Evolutionary conservation across 805 yeast genomes (phyloP).

Genomic region (Nadsonia fulvescens): DNA sequence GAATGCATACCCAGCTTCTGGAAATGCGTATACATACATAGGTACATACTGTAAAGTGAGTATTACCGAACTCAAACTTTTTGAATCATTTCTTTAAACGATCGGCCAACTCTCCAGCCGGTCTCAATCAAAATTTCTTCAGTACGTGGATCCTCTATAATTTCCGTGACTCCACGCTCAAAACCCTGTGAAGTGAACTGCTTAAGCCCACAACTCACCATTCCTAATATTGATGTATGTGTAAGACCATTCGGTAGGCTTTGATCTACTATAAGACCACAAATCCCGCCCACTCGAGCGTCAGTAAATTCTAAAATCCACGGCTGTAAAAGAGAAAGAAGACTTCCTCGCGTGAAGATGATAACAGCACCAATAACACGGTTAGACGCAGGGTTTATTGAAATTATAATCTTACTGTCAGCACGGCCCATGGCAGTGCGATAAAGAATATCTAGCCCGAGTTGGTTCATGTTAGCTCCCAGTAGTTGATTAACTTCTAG

Average conservation of each 20-base stretch:
- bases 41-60: too few relatives aligned
- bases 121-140: too few relatives aligned
- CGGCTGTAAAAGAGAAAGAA: conserved; percentile 31
- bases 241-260: conserved; percentile 28
- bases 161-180: conserved; percentile 16
- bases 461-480: too few relatives aligned
- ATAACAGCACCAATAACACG: conserved; percentile 29
- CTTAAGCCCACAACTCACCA: conserved; percentile 37
- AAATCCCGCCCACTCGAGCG: conserved; percentile 29
- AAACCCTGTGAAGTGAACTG: conserved; percentile 22
- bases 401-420: conserved; percentile 31
- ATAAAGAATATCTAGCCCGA: too few relatives aligned
- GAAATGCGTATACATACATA: too few relatives aligned
- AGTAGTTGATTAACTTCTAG: too few relatives aligned
- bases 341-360: conserved; percentile 25
- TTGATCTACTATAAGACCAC: conserved; percentile 38
- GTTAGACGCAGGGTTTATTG: conserved; percentile 34
- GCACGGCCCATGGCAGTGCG: too few relatives aligned
- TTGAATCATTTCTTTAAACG: too few relatives aligned
- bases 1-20: too few relatives aligned
- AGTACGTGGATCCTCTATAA: too few relatives aligned
- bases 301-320: conserved; percentile 26
- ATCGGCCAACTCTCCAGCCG: too few relatives aligned
- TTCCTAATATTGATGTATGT: conserved; percentile 36
- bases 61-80: too few relatives aligned